phyloP scores from a whole-genome alignment of 2,329 filamentous ascomycete genomes.

The Fusarium anguioides region DNA sequence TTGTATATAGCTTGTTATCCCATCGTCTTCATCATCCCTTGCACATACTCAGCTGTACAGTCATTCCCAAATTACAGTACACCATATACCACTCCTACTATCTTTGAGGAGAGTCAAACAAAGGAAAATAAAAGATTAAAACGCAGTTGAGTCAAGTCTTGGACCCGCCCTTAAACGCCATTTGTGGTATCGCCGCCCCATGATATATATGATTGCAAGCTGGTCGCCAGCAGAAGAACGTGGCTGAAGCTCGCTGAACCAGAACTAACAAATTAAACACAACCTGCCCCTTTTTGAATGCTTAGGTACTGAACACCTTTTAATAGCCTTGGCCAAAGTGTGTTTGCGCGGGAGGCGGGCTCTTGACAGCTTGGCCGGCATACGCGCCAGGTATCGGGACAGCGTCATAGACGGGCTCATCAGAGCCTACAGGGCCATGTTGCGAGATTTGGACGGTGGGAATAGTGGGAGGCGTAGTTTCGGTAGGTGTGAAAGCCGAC shows the following conservation, averaged over 20 bases:
- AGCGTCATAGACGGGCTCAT: constrained; percentile 84
- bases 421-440: constrained; percentile 76
- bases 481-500: constrained; percentile 68
- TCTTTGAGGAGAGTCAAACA: constrained; percentile 20
- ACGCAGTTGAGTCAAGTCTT: constrained; percentile 27
- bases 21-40: constrained; percentile 21
- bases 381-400: constrained; percentile 94
- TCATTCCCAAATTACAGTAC: constrained; percentile 23
- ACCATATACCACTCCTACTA: constrained; percentile 25
- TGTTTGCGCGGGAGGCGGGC: constrained; percentile 59
- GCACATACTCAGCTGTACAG: constrained; percentile 17
- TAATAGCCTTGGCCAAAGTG: constrained; percentile 54
- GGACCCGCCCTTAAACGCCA: constrained; percentile 26
- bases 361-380: constrained; percentile 64
- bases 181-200: constrained; percentile 37
- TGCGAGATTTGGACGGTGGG: constrained; percentile 64
- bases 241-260: constrained; percentile 18
- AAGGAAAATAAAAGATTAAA: constrained; percentile 24
- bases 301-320: not conserved
- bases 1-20: constrained; percentile 24
- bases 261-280: constrained; percentile 28
- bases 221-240: constrained; percentile 12
- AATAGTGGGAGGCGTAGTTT: constrained; percentile 49
- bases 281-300: not conserved
- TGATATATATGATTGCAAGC: constrained; percentile 20